Base-by-base conservation (phyloP, 768 basidiomycete species). In the Leccinum rimulosum region DNA sequence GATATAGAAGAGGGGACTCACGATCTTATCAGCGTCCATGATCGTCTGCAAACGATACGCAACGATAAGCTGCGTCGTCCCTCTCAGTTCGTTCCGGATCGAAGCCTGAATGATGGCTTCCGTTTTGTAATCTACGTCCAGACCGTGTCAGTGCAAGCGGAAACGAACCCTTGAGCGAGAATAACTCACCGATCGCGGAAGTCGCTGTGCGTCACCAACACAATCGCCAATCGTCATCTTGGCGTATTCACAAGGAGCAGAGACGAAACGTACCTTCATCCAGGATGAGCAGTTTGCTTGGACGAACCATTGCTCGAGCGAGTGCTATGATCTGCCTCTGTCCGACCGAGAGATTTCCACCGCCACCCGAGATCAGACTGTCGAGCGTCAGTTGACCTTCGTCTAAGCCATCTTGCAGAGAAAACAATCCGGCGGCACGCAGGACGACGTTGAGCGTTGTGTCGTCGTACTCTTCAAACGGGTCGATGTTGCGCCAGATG, bases 11-110 rank as follows among this genome's bases (percentile, higher is more conserved):
- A 35, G 22, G 22, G 6, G 6, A 25, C 73, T 50, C 58, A 85
- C 76, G 49, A 86, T 82, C 63, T 82, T 82, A 66, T 87, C 84
- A 4, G 83, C 81, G 54, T 85, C 84, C 75, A 84, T 84, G 60
- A 86, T 81, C 7, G 81, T 86, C 57, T 79, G 77, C 8, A 83
- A 65, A 17, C 85, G 77, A 67, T 86, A 84, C 1, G 85, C 85
- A 40, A 87, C 77, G 17, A 83, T 85, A 31, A 87, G 72, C 19
- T 87, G 70, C 0, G 85, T 86, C 0, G 77, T 76, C 50, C 74
- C 78, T 11, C 68, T 70, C 6, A 83, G 65, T 61, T 77, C 77
- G 30, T 74, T 74, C 10, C 84, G 75, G 55, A 87, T 78, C 1
- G 83, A 82, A 6, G 73, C 70, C 68, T 87, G 86, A 58, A 87